These are phyloP conservation scores for Nothophytophthora sp. DNA, from an alignment of 352 stramenopile genomes.

Conservation along the genomic window DNA sequence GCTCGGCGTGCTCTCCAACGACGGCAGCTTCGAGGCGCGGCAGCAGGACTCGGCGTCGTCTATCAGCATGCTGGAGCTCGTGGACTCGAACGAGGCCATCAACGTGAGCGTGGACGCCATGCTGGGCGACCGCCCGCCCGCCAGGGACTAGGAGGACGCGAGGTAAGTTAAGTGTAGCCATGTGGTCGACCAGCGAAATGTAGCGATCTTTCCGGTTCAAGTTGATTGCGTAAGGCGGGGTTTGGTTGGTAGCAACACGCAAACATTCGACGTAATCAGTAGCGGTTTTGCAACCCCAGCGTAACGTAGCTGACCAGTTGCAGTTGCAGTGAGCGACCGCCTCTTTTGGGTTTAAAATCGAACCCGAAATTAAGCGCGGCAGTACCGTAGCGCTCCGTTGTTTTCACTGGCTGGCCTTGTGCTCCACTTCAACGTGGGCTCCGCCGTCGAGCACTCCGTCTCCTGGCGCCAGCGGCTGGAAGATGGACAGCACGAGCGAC, in stretches of 20 bases:
- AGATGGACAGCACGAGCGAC: conserved; percentile 62
- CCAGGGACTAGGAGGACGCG: too few species aligned
- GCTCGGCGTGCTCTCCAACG: conserved; percentile 26
- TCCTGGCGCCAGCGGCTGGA: conserved; percentile 40
- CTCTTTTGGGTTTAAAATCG: too few species aligned
- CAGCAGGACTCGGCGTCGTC: conserved; percentile 32
- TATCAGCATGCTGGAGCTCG: conserved; percentile 37
- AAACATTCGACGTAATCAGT: too few species aligned
- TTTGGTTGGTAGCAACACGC: too few species aligned
- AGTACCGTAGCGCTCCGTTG: conserved; percentile 1
- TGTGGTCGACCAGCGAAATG: too few species aligned
- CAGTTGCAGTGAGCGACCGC: too few species aligned
- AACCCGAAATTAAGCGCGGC: background rate
- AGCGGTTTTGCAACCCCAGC: too few species aligned
- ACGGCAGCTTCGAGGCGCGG: conserved; percentile 33
- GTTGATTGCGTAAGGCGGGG: too few species aligned
- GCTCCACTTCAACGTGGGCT: conserved; percentile 9
- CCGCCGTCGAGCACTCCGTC: conserved; percentile 24
- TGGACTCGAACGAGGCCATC: conserved; percentile 15
- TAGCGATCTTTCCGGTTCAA: too few species aligned
- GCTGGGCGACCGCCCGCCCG: conserved; percentile 20
- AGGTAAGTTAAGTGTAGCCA: too few species aligned
- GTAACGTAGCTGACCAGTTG: too few species aligned
- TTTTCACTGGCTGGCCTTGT: conserved; percentile 25
- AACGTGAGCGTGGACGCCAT: conserved; percentile 30